Percentiles rank a stretch among this genome's conserved stretches.
Conservation (phyloP, 768 basidiomycete species). For the Trametes sanguinea region DNA sequence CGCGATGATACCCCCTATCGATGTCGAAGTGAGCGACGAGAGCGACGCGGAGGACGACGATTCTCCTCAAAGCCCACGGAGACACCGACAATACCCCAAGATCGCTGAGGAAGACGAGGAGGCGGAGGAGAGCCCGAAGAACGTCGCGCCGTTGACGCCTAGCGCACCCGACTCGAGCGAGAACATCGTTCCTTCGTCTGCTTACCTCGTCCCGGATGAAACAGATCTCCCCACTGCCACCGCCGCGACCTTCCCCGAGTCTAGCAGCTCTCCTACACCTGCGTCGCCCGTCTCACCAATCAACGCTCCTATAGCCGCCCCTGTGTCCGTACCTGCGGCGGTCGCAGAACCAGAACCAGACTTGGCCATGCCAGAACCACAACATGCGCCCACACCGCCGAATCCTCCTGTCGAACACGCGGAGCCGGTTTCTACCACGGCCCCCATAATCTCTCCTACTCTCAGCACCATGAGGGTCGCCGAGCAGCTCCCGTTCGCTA, state of each 20-base stretch:
- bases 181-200: conserved; percentile 34
- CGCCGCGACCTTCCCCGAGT: conserved; percentile 28
- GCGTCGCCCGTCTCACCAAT: not conserved
- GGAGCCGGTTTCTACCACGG: conserved; percentile 1
- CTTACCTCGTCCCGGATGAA: conserved; percentile 35
- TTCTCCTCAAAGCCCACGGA: conserved; percentile 15
- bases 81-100: conserved; percentile 48
- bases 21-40: conserved; percentile 78
- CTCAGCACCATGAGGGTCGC: conserved; percentile 23
- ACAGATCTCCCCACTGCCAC: conserved; percentile 34
- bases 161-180: conserved; percentile 12
- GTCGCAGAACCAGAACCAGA: conserved; percentile 3
- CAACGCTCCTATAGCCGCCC: conserved; percentile 9
- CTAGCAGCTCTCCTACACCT: conserved; percentile 6
- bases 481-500: conserved; percentile 23
- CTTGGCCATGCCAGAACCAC: conserved; percentile 6
- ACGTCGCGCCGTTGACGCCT: not conserved
- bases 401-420: conserved; percentile 14
- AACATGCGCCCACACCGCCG: conserved; percentile 8
- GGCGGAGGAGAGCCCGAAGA: conserved; percentile 34
- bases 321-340: conserved; percentile 7
- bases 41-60: conserved; percentile 67
- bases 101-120: conserved; percentile 76
- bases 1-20: conserved; percentile 60
- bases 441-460: conserved; percentile 13